Percentiles rank a stretch among this genome's conserved stretches.
These are phyloP conservation scores for Neocallimastix lanati DNA, from an alignment of 192 early-diverging fungal species.

Conservation along the genomic window DNA sequence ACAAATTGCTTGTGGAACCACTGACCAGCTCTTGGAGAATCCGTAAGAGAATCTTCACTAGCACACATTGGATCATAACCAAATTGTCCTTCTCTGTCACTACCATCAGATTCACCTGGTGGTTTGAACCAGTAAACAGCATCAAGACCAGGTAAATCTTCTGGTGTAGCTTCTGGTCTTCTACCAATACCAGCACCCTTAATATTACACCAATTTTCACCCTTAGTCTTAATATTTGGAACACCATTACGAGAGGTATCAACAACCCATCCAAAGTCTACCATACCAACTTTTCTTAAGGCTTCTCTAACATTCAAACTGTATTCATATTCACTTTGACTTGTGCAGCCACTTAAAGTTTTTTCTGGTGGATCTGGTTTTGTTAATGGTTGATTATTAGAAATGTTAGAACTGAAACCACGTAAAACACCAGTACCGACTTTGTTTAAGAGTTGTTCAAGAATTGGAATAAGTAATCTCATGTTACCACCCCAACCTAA, in stretches of 20 bases:
- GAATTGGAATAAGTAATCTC: neutral
- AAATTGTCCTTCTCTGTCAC: neutral
- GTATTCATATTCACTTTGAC: neutral
- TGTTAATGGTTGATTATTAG: neutral
- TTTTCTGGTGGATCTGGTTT: neutral
- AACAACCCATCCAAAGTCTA: neutral
- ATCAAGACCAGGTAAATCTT: neutral
- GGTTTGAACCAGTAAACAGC: neutral
- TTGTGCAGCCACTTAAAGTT: neutral
- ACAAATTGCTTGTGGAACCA: neutral
- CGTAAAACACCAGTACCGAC: neutral
- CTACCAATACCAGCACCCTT: neutral
- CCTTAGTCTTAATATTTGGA: neutral
- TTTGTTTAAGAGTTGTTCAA: neutral
- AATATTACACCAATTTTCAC: neutral
- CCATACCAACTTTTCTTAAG: neutral
- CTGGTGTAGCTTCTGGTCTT: neutral
- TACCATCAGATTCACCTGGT: neutral
- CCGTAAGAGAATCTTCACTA: neutral
- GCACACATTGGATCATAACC: neutral
- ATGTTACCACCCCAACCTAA: neutral
- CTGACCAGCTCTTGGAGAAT: neutral
- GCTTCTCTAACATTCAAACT: neutral
- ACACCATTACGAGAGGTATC: neutral
- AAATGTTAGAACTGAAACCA: neutral